Evolutionary conservation across 208 protist genomes (phyloP), one percentile per base, ranked within the genome.

Genomic region (Trypanosoma melophagium): DNA sequence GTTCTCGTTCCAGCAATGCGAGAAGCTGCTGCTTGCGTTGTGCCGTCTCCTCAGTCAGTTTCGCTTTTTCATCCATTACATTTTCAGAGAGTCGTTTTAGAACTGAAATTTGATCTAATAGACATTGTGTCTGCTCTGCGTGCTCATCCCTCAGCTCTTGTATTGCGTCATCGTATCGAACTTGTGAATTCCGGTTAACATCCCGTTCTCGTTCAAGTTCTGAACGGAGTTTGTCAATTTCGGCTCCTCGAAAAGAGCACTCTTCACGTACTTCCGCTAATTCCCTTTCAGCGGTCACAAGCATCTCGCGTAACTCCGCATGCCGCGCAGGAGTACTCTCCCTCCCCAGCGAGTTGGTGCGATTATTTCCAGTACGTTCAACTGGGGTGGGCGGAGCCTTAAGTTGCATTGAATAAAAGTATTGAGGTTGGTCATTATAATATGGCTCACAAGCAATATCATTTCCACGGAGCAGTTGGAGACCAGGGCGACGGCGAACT

Each of bases 91-190:
- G 60, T 56, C 75, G 74, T 74, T 87, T 91, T 31, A 96, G 75
- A 19, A 92, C 83, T 24, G 75, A 71, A 44, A 96, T 71, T 75
- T 96, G 90, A 16, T 96, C 90, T 7, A 80, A 68, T 44, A 96
- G 77, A 73, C 88, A 85, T 69, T 73, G 68, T n/a, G 66, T 81
- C 49, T 93, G 83, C 17, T 78, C 55, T 40, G 83, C 86, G 59
- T 92, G 82, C 69, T 93, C 87, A 8, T 77, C 71, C 24, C 84
- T 74, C 16, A 82, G 41, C 40, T 69, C 74, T 22, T 80, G 77
- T 17, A 78, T 44, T 45, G 87, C 78, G 3, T 80, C 67, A 19
- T 74, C 73, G 59, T 84, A 72, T 40, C 74, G 75, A 21, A 67
- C 65, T 25, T 86, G 84, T 64, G 83, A 59, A 35, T 56, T 7